Percentiles rank a stretch among this genome's conserved stretches.
Evolutionary conservation across 1,284 basidiomycete species (phyloP).

Genomic region (Wolfiporia cocos): DNA sequence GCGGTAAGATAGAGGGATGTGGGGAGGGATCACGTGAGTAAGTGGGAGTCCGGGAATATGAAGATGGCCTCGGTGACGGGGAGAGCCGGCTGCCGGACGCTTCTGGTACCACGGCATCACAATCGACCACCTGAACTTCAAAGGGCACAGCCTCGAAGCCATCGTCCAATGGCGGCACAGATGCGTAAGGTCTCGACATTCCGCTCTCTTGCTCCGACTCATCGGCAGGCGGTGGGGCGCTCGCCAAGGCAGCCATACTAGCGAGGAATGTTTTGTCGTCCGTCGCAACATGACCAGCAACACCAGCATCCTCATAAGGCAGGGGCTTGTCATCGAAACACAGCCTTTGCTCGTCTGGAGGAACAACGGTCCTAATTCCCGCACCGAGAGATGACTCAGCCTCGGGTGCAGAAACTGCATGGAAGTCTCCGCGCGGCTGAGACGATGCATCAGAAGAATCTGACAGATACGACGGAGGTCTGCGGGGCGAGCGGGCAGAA

Average conservation of each 20-base stretch:
- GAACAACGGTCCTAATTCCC: conserved; percentile 4
- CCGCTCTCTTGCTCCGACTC: conserved; percentile 4
- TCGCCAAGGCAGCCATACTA: conserved; percentile 47
- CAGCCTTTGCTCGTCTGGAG: not conserved
- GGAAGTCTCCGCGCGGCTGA: not conserved
- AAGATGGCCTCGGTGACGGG: conserved; percentile 6
- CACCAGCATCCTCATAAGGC: conserved; percentile 16
- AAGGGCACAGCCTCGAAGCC: conserved; percentile 15
- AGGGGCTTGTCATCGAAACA: conserved; percentile 6
- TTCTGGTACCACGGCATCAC: conserved; percentile 2
- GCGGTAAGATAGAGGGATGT: conserved; percentile 17
- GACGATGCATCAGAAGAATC: not conserved
- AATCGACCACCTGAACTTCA: conserved; percentile 9
- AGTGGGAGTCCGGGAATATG: conserved; percentile 16
- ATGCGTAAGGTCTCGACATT: conserved; percentile 15
- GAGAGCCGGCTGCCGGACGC: conserved; percentile 7
- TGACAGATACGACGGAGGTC: conserved; percentile 3
- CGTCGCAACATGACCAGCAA: conserved; percentile 61
- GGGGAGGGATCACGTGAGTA: conserved; percentile 20
- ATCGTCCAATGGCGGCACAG: conserved; percentile 24
- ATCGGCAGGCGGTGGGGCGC: conserved; percentile 36
- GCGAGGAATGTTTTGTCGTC: conserved; percentile 68
- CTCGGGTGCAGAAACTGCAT: not conserved
- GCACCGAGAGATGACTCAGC: conserved; percentile 3
- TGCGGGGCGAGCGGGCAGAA: not conserved